Percentiles rank a stretch among this genome's conserved stretches.
Evolutionary conservation across 345 rosid genomes (phyloP).

Genomic region (Raphanus sativus): DNA sequence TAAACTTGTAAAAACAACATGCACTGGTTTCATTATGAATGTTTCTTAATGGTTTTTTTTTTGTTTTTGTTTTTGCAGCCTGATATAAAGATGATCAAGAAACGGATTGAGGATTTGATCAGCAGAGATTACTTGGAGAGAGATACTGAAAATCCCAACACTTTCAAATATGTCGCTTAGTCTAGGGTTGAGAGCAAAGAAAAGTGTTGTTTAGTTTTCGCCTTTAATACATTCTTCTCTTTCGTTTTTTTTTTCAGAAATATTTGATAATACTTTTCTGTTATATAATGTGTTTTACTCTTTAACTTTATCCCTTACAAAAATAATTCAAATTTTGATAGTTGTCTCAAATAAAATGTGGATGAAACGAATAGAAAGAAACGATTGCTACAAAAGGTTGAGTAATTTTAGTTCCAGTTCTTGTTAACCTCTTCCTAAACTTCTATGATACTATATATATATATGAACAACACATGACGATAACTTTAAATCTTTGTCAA

Average conservation of each 20-base stretch:
- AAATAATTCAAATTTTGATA: background rate
- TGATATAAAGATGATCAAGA: conserved; percentile 84
- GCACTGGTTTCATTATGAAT: background rate
- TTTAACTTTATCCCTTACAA: background rate
- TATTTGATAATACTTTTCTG: background rate
- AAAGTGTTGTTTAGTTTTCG: background rate
- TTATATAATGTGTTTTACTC: background rate
- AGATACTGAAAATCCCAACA: conserved; percentile 59
- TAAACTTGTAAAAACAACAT: background rate
- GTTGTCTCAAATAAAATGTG: background rate
- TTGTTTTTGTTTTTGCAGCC: conserved; percentile 35
- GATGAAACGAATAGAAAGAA: background rate
- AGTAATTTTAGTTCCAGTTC: background rate
- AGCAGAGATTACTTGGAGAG: conserved; percentile 77
- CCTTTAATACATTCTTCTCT: background rate
- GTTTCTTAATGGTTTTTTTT: background rate
- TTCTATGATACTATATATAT: background rate
- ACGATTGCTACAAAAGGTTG: background rate
- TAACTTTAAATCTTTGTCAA: background rate
- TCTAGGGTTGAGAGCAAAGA: background rate
- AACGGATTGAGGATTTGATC: conserved; percentile 81
- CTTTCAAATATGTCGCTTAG: conserved; percentile 67
- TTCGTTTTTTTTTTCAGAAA: background rate
- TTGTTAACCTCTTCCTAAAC: conserved; percentile 11
- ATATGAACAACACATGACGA: conserved; percentile 10